Conservation (phyloP, 2,329 filamentous ascomycete species). For the Penicillium griseofulvum region DNA sequence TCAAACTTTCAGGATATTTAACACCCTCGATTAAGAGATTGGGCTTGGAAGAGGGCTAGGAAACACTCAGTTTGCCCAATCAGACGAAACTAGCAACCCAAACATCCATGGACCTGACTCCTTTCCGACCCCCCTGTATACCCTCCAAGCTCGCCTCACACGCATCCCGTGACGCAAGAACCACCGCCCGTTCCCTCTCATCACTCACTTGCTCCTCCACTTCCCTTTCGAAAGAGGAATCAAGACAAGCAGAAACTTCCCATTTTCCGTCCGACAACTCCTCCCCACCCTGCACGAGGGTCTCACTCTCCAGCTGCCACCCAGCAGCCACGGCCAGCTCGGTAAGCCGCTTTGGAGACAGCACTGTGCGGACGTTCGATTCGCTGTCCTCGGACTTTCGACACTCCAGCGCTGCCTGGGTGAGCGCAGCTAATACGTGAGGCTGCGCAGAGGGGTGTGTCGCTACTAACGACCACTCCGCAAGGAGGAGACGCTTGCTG, state of each 20-base stretch:
- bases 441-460: conserved; percentile 41
- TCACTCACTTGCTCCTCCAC: conserved; percentile 10
- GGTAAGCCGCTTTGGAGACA: conserved; percentile 45
- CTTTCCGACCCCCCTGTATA: conserved; percentile 10
- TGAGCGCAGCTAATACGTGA: conserved; percentile 54
- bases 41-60: background rate
- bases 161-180: conserved; percentile 15
- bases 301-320: conserved; percentile 25
- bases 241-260: conserved; percentile 39
- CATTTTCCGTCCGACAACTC: conserved; percentile 49
- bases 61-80: background rate
- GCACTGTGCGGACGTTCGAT: conserved; percentile 50
- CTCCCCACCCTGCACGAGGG: conserved; percentile 34
- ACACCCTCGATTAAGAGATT: background rate
- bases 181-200: conserved; percentile 13
- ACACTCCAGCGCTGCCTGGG: conserved; percentile 45
- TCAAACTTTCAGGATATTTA: no score
- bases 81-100: conserved; percentile 17
- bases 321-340: conserved; percentile 9
- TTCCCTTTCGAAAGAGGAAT: conserved; percentile 12
- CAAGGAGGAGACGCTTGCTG: conserved; percentile 39
- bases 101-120: conserved; percentile 19
- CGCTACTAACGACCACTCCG: conserved; percentile 49
- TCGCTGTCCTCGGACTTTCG: conserved; percentile 22
- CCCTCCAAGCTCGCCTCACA: conserved; percentile 16